These are phyloP conservation scores for Phytophthora fragariae DNA, from an alignment of 352 stramenopile species.

Conservation along the genomic window DNA sequence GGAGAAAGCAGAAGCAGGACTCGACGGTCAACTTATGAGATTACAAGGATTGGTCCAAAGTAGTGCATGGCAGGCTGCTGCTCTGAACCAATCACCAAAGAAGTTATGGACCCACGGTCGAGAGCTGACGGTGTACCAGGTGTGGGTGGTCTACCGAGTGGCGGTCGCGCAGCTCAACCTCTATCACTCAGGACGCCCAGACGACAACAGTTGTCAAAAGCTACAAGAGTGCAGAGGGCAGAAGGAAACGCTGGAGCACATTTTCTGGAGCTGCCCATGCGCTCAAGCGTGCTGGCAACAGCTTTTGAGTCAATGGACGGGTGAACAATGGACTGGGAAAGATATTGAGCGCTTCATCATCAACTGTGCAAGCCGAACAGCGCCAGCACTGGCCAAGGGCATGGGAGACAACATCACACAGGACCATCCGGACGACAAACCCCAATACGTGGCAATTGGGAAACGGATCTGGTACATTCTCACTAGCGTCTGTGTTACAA, in stretches of 20 bases:
- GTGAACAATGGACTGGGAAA: neutral
- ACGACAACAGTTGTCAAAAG: constrained; percentile 2
- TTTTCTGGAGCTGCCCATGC: neutral
- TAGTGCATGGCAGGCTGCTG: neutral
- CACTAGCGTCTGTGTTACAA: neutral
- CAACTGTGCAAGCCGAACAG: neutral
- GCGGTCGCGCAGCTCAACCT: constrained; percentile 2
- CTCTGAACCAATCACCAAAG: neutral
- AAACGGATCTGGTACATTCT: neutral
- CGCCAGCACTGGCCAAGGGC: neutral
- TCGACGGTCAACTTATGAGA: too few relatives aligned
- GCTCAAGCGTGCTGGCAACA: neutral
- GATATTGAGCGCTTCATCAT: neutral
- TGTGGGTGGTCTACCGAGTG: neutral
- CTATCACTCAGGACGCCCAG: neutral
- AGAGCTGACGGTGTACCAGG: neutral
- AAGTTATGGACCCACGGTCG: neutral
- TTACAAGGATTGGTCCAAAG: neutral
- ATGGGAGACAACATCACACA: neutral
- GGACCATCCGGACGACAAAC: neutral
- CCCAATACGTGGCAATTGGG: neutral
- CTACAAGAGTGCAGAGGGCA: neutral
- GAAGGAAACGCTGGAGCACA: neutral
- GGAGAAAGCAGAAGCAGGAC: too few relatives aligned
- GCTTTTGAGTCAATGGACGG: neutral